These are phyloP conservation scores for Curvularia eragrostidis DNA, from an alignment of 2,329 filamentous ascomycete genomes.

Conservation along the genomic window DNA sequence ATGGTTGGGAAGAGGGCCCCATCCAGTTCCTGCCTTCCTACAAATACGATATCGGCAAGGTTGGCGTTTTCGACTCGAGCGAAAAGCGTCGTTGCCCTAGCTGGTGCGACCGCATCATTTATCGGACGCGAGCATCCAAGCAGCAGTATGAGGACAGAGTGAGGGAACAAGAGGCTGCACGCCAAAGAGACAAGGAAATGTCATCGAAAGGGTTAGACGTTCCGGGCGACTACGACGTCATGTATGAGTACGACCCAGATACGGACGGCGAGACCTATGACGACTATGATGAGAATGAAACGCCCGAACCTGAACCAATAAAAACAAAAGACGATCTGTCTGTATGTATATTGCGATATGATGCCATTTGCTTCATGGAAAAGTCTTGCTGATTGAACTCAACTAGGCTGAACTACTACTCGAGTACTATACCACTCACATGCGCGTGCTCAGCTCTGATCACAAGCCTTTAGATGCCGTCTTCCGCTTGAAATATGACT, in stretches of 20 bases:
- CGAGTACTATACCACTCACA: constrained; percentile 84
- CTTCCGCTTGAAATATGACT: constrained; percentile 85
- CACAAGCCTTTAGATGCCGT: constrained; percentile 89
- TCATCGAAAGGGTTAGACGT: constrained; percentile 77
- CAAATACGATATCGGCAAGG: constrained; percentile 95
- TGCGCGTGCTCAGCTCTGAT: constrained; percentile 88
- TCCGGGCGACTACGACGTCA: constrained; percentile 77
- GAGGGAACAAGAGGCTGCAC: constrained; percentile 70
- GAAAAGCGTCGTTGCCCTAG: constrained; percentile 92
- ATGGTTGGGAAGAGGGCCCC: constrained; percentile 88
- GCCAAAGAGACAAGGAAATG: constrained; percentile 83
- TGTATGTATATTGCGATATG: neutral
- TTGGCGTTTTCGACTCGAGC: constrained; percentile 91
- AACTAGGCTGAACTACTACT: constrained; percentile 58
- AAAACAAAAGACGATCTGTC: constrained; percentile 65
- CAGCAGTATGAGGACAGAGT: constrained; percentile 68
- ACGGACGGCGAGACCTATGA: constrained; percentile 66
- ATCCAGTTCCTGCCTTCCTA: constrained; percentile 94
- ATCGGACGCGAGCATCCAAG: constrained; percentile 75
- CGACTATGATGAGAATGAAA: constrained; percentile 45
- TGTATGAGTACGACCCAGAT: constrained; percentile 91
- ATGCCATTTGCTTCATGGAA: neutral
- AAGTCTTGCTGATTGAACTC: neutral
- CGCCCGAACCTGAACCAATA: constrained; percentile 57
- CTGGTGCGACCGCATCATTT: constrained; percentile 96